Base-by-base conservation (phyloP, 148 eudicot genomes). In the Fagopyrum tataricum region DNA sequence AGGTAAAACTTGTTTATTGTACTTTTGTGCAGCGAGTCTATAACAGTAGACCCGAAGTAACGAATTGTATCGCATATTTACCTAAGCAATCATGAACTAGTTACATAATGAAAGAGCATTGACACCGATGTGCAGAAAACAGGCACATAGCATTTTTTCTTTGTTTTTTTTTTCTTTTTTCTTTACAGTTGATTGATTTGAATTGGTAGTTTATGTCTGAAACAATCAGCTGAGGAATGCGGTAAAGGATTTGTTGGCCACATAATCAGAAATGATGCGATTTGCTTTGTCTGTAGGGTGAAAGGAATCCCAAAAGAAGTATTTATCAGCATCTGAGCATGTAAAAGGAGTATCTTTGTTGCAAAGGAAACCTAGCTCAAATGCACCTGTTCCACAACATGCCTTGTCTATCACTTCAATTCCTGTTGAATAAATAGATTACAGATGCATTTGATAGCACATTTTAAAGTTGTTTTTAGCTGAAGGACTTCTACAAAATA, bases 341-440 rank as follows among this genome's bases (percentile, higher is more conserved):
- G 83, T 43, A 0, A 61, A 39, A 21, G 82, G 75, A 26, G 13
- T 3, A 2, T 70, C 72, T 51, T 79, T 13, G 73, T 82, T 86
- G 75, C 92, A 88, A 26, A 59, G 2, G 8, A 12, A 4, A 4
- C 82, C 51, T 3, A 48, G 44, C 76, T 88, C 89, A 10, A 88
- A 0, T 42, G 77, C 52, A 10, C 92, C 92, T 5, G 82, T 79
- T 15, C 88, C 92, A 52, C 92, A 88, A 56, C 92, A 88, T 15
- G 88, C 90, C 44, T 24, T 61, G 47, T 72, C 70, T 15, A 79
- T 81, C n/a, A 76, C 84, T 7, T 89, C 88, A 77, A 88, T 85
- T 52, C 83, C 97, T 89, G 75, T 68, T 40, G 37, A n/a, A n/a
- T n/a, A n/a, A n/a, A n/a, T n/a, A n/a, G n/a, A n/a, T n/a, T n/a